These are phyloP conservation scores for Globisporangium takayamanum DNA, from an alignment of 352 stramenopile species.

Conservation along the genomic window DNA sequence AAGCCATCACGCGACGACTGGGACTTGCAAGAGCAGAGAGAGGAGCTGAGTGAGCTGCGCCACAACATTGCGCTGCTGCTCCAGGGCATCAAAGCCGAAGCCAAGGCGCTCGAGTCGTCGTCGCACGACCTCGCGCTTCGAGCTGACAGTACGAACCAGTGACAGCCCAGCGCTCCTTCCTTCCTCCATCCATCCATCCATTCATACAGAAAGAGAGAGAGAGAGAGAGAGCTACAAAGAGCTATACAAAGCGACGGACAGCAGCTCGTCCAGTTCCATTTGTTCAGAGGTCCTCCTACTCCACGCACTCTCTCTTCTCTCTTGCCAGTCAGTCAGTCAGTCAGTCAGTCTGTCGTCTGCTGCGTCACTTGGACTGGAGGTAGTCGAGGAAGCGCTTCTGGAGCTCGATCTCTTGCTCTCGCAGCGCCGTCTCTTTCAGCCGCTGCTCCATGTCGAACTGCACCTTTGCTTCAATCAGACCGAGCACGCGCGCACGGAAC, in stretches of 20 bases:
- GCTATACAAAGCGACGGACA: neutral
- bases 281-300: neutral
- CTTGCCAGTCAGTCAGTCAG: neutral
- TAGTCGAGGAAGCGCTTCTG: conserved; percentile 81
- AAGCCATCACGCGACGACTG: conserved; percentile 25
- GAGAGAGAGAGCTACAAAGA: conserved; percentile 4
- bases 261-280: neutral
- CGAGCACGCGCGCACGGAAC: conserved; percentile 57
- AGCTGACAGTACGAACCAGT: no score
- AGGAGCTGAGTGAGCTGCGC: conserved; percentile 54
- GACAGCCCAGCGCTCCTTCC: no score
- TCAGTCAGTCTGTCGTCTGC: no score
- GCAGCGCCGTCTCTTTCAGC: conserved; percentile 65
- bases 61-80: conserved; percentile 62
- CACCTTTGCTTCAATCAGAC: conserved; percentile 77
- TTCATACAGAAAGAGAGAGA: conserved; percentile 7
- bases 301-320: no score
- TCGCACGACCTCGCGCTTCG: neutral
- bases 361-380: conserved; percentile 61
- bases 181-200: neutral
- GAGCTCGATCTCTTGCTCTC: conserved; percentile 74
- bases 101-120: conserved; percentile 30
- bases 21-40: conserved; percentile 49
- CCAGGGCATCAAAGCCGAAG: conserved; percentile 48
- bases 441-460: conserved; percentile 81